phyloP scores from a whole-genome alignment of 2,329 filamentous ascomycete genomes.

The Paecilomyces dactylethromorphus region DNA sequence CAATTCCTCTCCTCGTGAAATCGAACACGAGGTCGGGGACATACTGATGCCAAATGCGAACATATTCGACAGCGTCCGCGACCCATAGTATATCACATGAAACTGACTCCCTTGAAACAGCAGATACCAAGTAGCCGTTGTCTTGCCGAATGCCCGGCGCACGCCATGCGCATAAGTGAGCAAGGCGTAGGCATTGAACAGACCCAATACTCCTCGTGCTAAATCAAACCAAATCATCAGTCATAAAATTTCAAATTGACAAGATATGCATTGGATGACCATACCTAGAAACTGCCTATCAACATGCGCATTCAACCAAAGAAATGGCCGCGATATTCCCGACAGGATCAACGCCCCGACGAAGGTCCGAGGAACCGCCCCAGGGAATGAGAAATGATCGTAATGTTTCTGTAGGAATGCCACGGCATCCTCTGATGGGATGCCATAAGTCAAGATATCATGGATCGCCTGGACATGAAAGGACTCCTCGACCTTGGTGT shows the following conservation, averaged over 20 bases:
- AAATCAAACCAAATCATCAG: conserved; percentile 5
- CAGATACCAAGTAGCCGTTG: conserved; percentile 70
- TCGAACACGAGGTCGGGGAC: conserved; percentile 24
- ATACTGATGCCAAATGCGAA: conserved; percentile 83
- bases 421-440: conserved; percentile 53
- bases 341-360: conserved; percentile 73
- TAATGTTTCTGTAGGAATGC: conserved; percentile 58
- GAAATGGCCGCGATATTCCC: conserved; percentile 61
- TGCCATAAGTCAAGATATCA: conserved; percentile 77
- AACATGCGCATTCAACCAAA: conserved; percentile 52
- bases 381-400: conserved; percentile 86
- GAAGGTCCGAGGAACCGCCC: conserved; percentile 86
- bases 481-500: conserved; percentile 97
- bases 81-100: conserved; percentile 87
- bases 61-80: conserved; percentile 89
- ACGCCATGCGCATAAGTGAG: conserved; percentile 60
- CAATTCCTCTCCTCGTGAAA: conserved; percentile 1
- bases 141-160: conserved; percentile 59
- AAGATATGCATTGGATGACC: conserved; percentile 5
- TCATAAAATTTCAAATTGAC: background rate
- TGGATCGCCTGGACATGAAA: conserved; percentile 95
- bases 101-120: conserved; percentile 78
- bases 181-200: conserved; percentile 66
- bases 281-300: conserved; percentile 52
- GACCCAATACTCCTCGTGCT: conserved; percentile 72